Evolutionary conservation across 768 basidiomycete species (phyloP).

Genomic region (Lentinula guzmanii): DNA sequence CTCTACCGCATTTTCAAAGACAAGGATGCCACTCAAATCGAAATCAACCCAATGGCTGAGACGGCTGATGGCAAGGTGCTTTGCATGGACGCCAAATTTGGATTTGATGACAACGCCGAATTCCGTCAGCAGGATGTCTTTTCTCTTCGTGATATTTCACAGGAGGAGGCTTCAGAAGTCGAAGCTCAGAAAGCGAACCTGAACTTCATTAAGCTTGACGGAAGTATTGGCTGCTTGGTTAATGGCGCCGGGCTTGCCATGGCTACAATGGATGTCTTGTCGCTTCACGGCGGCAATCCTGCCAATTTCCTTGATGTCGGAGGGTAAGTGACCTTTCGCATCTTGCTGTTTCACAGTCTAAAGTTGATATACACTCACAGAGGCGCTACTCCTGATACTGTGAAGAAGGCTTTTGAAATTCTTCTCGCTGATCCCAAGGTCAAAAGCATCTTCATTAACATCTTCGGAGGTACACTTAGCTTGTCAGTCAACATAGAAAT

Average conservation of each 20-base stretch:
- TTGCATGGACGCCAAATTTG: constrained; percentile 99
- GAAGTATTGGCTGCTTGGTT: constrained; percentile 93
- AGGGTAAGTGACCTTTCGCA: constrained; percentile 46
- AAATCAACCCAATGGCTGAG: constrained; percentile 97
- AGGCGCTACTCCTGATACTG: constrained; percentile 98
- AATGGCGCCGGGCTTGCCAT: constrained; percentile 99
- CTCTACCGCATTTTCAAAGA: constrained; percentile 97
- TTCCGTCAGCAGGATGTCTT: constrained; percentile 95
- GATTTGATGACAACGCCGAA: constrained; percentile 99
- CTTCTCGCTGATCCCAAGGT: constrained; percentile 86
- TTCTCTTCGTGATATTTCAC: constrained; percentile 81
- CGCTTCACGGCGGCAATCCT: constrained; percentile 92
- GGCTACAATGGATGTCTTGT: constrained; percentile 99
- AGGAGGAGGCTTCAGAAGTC: constrained; percentile 97
- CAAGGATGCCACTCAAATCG: constrained; percentile 98
- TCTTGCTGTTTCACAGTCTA: neutral
- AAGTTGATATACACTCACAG: constrained; percentile 26
- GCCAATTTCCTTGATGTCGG: constrained; percentile 99
- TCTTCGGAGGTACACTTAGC: constrained; percentile 67
- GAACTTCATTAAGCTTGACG: constrained; percentile 99
- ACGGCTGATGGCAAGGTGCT: constrained; percentile 88
- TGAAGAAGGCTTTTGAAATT: constrained; percentile 99
- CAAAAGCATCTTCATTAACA: constrained; percentile 98
- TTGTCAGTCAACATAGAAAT: neutral
- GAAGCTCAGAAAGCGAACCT: constrained; percentile 94